Base-by-base conservation (phyloP, 2,329 filamentous ascomycete genomes). In the Xenosphaeropsis pyriputrescens region DNA sequence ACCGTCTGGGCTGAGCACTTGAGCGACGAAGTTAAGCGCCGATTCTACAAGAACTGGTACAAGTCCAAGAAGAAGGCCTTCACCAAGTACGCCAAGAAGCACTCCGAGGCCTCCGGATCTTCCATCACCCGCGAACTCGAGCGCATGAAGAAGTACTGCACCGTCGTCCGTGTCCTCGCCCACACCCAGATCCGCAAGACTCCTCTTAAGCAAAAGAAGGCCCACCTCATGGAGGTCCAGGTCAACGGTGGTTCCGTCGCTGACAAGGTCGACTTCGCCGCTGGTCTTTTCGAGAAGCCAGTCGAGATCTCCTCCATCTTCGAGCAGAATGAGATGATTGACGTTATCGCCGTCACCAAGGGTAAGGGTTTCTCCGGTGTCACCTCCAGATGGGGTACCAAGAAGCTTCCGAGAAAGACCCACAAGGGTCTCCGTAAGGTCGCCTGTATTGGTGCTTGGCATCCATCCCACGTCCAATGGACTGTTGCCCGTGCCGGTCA, bases 41-140 rank as follows among this genome's bases (percentile, higher is more conserved):
- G 91, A 64, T 98, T 98, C 85, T 98, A 98, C 85, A 96, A 96
- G 86, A 98, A 98, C 83, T 98, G 91, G 91, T 98, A 98, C 84
- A 94, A 94, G 83, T 86, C 79, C 78, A 98, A 98, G 88, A 96
- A 95, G 85, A 98, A 98, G 89, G 91, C 91, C 47, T 98, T 98
- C 76, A 98, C 91, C 77, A 95, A 93, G 77, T 98, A 98, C 72
- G 85, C 91, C 75, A 98, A 96, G 85, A 89, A 93, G 80, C 85
- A 96, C 81, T 86, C 89, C 50, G 89, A 96, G 75, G 80, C 70
- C 72, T 83, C 67, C 68, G 88, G 85, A 59, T 71, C 84, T 55
- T 86, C 85, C 60, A 82, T 96, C 73, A 86, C 83, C 67, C 84
- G 85, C 63, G 91, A 98, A 70, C 79, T 98, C 62, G 91, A 96